Base-by-base conservation (phyloP, 2,329 filamentous ascomycete genomes). In the Amphichorda felina region DNA sequence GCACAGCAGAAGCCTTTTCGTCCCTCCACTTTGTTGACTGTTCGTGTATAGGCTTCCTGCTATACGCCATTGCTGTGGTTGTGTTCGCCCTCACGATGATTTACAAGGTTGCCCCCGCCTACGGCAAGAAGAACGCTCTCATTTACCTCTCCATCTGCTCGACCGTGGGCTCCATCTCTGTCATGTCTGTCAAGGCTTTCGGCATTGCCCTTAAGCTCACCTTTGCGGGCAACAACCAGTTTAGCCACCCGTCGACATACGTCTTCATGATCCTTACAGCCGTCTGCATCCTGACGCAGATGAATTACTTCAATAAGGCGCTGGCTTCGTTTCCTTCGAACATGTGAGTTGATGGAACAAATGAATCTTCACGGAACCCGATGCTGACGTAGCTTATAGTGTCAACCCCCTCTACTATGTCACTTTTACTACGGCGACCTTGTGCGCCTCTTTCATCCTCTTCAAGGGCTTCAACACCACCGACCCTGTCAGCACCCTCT, bases 291-390 rank as follows among this genome's bases (percentile, higher is more conserved):
- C 59, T 98, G 46, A 95, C 88, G 8, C 91, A 98, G 68, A 96
- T 98, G 91, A 98, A 98, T 61, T 98, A 98, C 61, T 94, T 98
- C 63, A 98, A 98, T 70, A 98, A 98, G 61, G 91, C 91, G 7
- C 66, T 98, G 40, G 93, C 86, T 58, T 87, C 93, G 51, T 98
- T 96, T 61, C 89, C 85, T 21, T 95, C 91, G 22, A 94, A 93
- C 49, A 94, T 98, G 88, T 94, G 72, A 56, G 83, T 66, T 15
- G 14, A 14, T n/a, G 35, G 10, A 24, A 24, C 21, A 24, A 10
- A 24, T 6, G 6, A 24, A 10, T 24, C 21, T 6, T 24, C 21
- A n/a, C 13, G 24, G 11, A 25, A 35, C n/a, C 34, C 14, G 13
- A 10, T 30, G 21, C 44, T 45, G 30, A 49, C 40, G 15, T n/a